Conservation (phyloP, 1,284 basidiomycete species). For the Moesziomyces sp. region DNA sequence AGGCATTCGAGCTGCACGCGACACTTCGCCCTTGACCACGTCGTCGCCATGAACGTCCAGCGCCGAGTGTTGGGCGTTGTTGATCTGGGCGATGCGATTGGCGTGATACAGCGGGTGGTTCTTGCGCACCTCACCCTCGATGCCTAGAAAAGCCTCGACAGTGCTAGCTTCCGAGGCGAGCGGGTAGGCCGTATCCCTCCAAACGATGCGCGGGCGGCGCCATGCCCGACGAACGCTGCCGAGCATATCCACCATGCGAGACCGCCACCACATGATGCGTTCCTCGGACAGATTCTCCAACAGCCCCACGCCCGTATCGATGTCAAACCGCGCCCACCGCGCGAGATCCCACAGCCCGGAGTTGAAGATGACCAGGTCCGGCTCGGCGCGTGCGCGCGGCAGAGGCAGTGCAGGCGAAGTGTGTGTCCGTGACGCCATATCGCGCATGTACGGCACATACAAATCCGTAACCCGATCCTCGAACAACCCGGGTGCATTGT, state of each 20-base stretch:
- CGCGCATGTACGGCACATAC: conserved; percentile 60
- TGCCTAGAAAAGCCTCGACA: conserved; percentile 54
- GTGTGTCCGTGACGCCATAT: conserved; percentile 18
- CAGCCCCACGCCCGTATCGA: conserved; percentile 50
- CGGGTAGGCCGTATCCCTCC: conserved; percentile 55
- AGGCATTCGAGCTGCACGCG: conserved; percentile 43
- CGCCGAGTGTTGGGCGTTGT: conserved; percentile 50
- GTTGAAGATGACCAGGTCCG: conserved; percentile 68
- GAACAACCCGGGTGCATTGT: conserved; percentile 66
- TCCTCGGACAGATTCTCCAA: conserved; percentile 61
- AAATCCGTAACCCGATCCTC: conserved; percentile 67
- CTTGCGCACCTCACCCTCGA: conserved; percentile 33
- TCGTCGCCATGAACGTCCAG: conserved; percentile 50
- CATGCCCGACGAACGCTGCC: conserved; percentile 27
- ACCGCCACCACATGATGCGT: conserved; percentile 67
- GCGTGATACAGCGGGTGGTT: conserved; percentile 61
- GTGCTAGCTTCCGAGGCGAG: conserved; percentile 43
- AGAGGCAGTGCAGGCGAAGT: conserved; percentile 41
- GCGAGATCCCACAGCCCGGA: conserved; percentile 69
- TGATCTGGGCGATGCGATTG: conserved; percentile 60
- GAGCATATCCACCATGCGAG: conserved; percentile 64
- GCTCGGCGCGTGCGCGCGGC: conserved; percentile 54
- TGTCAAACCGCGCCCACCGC: conserved; percentile 67
- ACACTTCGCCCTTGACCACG: conserved; percentile 47
- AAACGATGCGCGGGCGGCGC: conserved; percentile 44